These are phyloP conservation scores for Iris pallida DNA, from an alignment of 116 monocot species.

Conservation along the genomic window DNA sequence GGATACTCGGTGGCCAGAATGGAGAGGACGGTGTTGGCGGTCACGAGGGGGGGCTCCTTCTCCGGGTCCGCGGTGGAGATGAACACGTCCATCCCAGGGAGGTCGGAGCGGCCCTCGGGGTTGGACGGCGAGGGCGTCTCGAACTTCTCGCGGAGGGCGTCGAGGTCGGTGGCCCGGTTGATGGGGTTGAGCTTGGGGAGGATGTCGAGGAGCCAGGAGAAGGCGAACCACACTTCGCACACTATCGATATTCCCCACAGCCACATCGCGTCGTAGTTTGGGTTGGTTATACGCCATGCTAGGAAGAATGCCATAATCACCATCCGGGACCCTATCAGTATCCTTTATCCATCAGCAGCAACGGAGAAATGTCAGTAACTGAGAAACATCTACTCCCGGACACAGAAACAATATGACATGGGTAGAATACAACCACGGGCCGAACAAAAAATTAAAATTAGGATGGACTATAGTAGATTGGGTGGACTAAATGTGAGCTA, in stretches of 20 bases:
- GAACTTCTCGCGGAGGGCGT: constrained; percentile 72
- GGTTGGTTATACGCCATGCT: constrained; percentile 62
- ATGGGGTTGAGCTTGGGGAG: constrained; percentile 89
- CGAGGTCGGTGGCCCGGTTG: constrained; percentile 68
- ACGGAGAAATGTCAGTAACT: too few relatives aligned
- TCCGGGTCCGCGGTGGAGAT: constrained; percentile 93
- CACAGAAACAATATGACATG: too few relatives aligned
- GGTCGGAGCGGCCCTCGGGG: constrained; percentile 78
- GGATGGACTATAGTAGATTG: too few relatives aligned
- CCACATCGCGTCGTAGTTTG: constrained; percentile 81
- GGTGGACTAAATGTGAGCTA: too few relatives aligned
- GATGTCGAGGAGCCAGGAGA: constrained; percentile 88
- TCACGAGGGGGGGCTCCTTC: constrained; percentile 88
- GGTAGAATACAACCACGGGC: too few relatives aligned
- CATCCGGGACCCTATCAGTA: too few relatives aligned
- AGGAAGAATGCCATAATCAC: constrained; percentile 43
- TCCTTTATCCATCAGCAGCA: too few relatives aligned
- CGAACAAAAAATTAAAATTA: too few relatives aligned
- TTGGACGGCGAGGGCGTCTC: constrained; percentile 61
- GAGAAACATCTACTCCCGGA: too few relatives aligned
- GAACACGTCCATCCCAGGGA: constrained; percentile 78
- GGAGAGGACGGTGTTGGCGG: constrained; percentile 79
- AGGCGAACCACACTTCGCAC: constrained; percentile 94
- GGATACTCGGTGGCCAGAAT: constrained; percentile 92
- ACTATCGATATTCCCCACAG: constrained; percentile 81